Evolutionary conservation across 2,329 filamentous ascomycete genomes (phyloP).

Genomic region (Pestalotiopsis fici): DNA sequence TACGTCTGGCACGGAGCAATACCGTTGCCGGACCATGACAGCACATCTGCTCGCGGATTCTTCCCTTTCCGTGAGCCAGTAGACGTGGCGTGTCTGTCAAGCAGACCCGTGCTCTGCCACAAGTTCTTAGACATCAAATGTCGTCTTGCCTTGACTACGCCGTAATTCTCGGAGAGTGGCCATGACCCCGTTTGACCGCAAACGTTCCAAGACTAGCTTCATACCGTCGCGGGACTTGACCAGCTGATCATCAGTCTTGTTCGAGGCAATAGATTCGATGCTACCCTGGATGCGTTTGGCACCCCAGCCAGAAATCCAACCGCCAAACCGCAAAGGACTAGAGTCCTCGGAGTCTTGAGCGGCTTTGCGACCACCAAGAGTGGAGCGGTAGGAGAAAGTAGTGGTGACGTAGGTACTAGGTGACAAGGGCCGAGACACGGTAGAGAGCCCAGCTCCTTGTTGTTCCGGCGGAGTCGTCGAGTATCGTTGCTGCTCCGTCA

Average conservation of each 20-base stretch:
- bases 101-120: not conserved
- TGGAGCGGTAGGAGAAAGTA: conserved; percentile 72
- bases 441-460: conserved; percentile 7
- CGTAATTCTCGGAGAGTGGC: conserved; percentile 56
- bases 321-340: conserved; percentile 29
- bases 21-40: no score
- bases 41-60: not conserved
- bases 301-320: conserved; percentile 58
- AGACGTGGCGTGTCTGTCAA: not conserved
- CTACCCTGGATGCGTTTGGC: conserved; percentile 74
- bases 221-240: conserved; percentile 83
- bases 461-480: conserved; percentile 39
- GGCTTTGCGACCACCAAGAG: conserved; percentile 67
- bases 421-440: conserved; percentile 23
- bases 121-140: conserved; percentile 24
- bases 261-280: conserved; percentile 77
- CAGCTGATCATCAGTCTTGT: conserved; percentile 75
- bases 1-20: not conserved
- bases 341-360: conserved; percentile 36
- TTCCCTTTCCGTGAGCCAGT: not conserved
- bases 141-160: conserved; percentile 40
- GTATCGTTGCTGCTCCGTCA: conserved; percentile 76
- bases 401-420: conserved; percentile 67
- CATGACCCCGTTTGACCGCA: conserved; percentile 59
- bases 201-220: conserved; percentile 75